Conservation (phyloP, 208 protist genomes). For the Tetramitus jugosus region DNA sequence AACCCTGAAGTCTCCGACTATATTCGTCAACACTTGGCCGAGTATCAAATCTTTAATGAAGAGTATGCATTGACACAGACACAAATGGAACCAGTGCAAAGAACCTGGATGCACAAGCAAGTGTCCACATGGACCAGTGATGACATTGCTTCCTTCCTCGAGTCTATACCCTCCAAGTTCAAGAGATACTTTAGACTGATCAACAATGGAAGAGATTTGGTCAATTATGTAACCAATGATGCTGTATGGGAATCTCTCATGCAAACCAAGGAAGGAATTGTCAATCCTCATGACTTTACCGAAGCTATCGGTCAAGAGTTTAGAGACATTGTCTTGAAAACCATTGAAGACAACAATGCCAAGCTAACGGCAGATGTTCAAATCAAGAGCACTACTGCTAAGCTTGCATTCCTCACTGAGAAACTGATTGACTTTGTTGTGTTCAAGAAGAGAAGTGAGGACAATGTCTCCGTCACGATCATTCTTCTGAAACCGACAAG, state of each 20-base stretch:
- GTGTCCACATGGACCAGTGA: neutral
- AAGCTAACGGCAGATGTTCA: neutral
- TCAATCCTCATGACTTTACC: neutral
- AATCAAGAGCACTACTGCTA: neutral
- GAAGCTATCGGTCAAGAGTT: too few relatives aligned
- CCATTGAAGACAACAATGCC: neutral
- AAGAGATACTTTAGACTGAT: constrained; percentile 1
- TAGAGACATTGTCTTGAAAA: too few relatives aligned
- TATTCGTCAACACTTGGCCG: neutral
- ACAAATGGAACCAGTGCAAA: neutral
- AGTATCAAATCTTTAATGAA: constrained; percentile 15
- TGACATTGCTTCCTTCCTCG: neutral
- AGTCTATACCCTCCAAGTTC: neutral
- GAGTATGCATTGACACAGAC: neutral
- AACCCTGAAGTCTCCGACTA: neutral
- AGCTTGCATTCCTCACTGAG: neutral
- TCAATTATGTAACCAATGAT: neutral
- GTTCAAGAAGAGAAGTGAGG: constrained; percentile 10
- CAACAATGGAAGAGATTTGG: neutral
- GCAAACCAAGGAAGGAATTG: neutral
- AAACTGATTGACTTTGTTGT: neutral
- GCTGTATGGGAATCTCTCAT: neutral
- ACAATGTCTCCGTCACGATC: constrained; percentile 6
- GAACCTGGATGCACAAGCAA: constrained; percentile 11
- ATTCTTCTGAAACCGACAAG: constrained; percentile 9